These are phyloP conservation scores for Heliosperma pusillum DNA, from an alignment of 148 eudicot genomes.

Conservation along the genomic window DNA sequence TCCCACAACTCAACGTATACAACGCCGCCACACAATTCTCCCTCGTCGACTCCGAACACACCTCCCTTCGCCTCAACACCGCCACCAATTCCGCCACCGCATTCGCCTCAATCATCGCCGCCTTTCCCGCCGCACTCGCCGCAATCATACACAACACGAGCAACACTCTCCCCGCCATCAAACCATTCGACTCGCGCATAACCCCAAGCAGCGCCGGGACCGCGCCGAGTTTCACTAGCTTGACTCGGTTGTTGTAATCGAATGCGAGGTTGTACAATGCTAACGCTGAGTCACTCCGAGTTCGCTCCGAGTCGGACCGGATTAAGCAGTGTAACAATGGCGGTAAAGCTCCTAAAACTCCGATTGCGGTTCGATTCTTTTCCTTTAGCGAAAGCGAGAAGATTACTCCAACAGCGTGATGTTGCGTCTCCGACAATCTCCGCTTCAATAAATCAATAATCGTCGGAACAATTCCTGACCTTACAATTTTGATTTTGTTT, in stretches of 20 bases:
- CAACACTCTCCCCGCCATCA: constrained; percentile 48
- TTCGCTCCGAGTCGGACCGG: constrained; percentile 65
- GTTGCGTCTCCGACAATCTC: constrained; percentile 54
- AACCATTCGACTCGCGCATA: constrained; percentile 31
- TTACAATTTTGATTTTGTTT: constrained; percentile 68
- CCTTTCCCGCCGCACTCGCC: constrained; percentile 57
- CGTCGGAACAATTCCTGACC: constrained; percentile 68
- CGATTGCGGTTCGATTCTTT: constrained; percentile 76
- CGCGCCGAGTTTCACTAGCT: constrained; percentile 67
- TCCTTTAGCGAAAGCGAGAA: constrained; percentile 79
- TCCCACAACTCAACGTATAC: constrained; percentile 68
- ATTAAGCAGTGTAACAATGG: constrained; percentile 62
- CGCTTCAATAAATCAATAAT: constrained; percentile 54
- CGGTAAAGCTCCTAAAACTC: constrained; percentile 75
- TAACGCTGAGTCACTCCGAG: constrained; percentile 67
- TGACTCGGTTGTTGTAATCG: constrained; percentile 65
- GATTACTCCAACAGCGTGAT: constrained; percentile 80
- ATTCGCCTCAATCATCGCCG: constrained; percentile 69
- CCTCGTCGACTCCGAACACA: constrained; percentile 52
- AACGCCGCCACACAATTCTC: constrained; percentile 78
- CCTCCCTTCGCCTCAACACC: constrained; percentile 44
- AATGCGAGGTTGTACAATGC: constrained; percentile 68
- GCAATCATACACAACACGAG: constrained; percentile 69
- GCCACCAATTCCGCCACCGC: constrained; percentile 71
- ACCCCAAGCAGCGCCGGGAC: constrained; percentile 50